Conservation (phyloP, 2,329 filamentous ascomycete genomes). For the Hypoxylon sp. region DNA sequence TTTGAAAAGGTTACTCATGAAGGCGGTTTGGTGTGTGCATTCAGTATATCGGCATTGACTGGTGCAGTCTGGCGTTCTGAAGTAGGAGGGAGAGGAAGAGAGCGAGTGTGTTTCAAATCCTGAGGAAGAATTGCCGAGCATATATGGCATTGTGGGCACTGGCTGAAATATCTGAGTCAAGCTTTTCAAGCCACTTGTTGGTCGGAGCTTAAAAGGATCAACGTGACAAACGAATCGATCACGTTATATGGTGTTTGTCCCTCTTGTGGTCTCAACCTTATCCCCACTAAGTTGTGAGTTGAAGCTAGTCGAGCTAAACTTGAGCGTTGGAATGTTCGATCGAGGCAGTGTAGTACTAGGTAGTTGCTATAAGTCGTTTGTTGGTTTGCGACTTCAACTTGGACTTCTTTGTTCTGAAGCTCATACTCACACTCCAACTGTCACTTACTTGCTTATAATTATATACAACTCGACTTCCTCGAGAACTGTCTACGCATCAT, state of each 20-base stretch:
- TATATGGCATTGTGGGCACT: conserved; percentile 10
- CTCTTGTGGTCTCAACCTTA: neutral
- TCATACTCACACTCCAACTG: neutral
- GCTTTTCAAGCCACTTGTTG: neutral
- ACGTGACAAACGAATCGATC: neutral
- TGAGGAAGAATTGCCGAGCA: neutral
- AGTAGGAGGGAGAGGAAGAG: conserved; percentile 5
- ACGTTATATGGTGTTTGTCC: neutral
- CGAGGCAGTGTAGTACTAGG: neutral
- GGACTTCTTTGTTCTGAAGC: neutral
- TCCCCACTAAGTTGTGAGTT: neutral
- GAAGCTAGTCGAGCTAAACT: neutral
- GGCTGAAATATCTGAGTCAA: neutral
- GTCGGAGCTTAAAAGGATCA: conserved; percentile 1
- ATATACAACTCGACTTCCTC: neutral
- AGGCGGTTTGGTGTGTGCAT: conserved; percentile 18
- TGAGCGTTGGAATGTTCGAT: neutral
- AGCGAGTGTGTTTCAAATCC: neutral
- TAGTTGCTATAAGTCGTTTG: neutral
- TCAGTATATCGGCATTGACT: conserved; percentile 17
- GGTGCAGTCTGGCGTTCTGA: conserved; percentile 20
- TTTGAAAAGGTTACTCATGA: conserved; percentile 34
- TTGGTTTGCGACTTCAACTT: neutral
- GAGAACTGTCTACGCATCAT: neutral
- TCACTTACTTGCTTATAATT: neutral